A percentile compares a stretch with the other conserved stretches of the same genome.
These are phyloP conservation scores for Asterophora parasitica DNA, from an alignment of 768 basidiomycete genomes.

Conservation along the genomic window DNA sequence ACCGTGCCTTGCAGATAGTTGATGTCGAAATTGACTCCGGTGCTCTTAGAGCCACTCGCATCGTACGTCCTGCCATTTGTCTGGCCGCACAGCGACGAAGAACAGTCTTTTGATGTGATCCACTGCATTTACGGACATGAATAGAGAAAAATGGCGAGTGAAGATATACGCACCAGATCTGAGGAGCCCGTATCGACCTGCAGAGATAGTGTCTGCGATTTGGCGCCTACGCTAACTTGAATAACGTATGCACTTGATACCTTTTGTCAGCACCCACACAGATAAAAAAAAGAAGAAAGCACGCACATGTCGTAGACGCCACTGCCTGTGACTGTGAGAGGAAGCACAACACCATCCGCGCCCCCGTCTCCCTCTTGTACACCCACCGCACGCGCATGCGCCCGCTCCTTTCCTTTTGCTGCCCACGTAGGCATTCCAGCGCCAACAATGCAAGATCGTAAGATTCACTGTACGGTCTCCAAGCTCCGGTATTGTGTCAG, in stretches of 20 bases:
- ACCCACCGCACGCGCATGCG: neutral
- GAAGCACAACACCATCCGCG: slow-evolving; percentile 51
- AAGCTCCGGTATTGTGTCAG: too few species aligned
- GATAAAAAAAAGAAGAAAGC: neutral
- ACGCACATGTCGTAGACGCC: slow-evolving; percentile 61
- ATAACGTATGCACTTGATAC: slow-evolving; percentile 57
- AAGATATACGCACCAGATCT: slow-evolving; percentile 52
- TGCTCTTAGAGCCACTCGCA: slow-evolving; percentile 40
- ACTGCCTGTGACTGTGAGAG: slow-evolving; percentile 48
- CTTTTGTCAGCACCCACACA: neutral
- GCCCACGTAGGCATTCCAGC: neutral
- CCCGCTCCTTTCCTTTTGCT: slow-evolving; percentile 16
- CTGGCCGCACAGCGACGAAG: slow-evolving; percentile 44
- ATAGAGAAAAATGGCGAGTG: neutral
- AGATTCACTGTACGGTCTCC: too few species aligned
- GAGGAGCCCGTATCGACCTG: slow-evolving; percentile 83
- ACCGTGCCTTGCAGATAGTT: slow-evolving; percentile 57
- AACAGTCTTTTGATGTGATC: slow-evolving; percentile 67
- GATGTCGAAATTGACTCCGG: slow-evolving; percentile 43
- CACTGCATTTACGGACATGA: slow-evolving; percentile 39
- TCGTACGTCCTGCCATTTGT: slow-evolving; percentile 51
- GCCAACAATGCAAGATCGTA: too few species aligned
- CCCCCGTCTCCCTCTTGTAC: slow-evolving; percentile 41
- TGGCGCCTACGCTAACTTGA: slow-evolving; percentile 49
- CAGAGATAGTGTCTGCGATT: slow-evolving; percentile 47